A percentile compares a stretch with the other conserved stretches of the same genome.
Evolutionary conservation across 108 stramenopile species (phyloP).

Genomic region (Discostella pseudostelligera): DNA sequence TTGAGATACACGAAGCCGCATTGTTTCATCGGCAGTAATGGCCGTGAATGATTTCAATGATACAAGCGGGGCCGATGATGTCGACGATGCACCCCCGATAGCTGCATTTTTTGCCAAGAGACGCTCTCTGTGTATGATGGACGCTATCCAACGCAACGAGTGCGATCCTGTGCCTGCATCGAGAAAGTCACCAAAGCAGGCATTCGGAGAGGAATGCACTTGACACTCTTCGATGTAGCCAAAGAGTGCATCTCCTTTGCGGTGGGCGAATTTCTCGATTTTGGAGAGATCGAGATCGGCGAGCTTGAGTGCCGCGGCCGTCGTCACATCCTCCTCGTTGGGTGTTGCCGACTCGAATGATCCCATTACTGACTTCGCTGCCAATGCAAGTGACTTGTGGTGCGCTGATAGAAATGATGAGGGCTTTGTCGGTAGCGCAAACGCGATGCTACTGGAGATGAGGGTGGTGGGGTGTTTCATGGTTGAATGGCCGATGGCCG

Average conservation of each 20-base stretch:
- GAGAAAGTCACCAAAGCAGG: constrained; percentile 69
- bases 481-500: no score
- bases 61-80: constrained; percentile 31
- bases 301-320: constrained; percentile 1
- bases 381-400: not conserved
- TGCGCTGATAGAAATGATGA: not conserved
- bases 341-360: not conserved
- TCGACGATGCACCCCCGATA: constrained; percentile 24
- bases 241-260: constrained; percentile 76
- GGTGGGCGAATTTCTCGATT: constrained; percentile 52
- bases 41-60: constrained; percentile 66
- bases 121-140: constrained; percentile 45
- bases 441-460: no score
- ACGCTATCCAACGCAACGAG: constrained; percentile 91
- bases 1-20: constrained; percentile 61
- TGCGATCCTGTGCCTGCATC: constrained; percentile 95
- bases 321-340: constrained; percentile 1
- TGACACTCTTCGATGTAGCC: constrained; percentile 79
- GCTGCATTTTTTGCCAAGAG: constrained; percentile 28
- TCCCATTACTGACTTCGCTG: not conserved
- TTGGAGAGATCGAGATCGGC: constrained; percentile 28
- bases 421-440: not conserved
- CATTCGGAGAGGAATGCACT: constrained; percentile 15
- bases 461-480: no score
- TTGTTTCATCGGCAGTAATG: constrained; percentile 84